These are phyloP conservation scores for Fusarium abutilonis DNA, from an alignment of 2,329 filamentous ascomycete genomes.

Conservation along the genomic window DNA sequence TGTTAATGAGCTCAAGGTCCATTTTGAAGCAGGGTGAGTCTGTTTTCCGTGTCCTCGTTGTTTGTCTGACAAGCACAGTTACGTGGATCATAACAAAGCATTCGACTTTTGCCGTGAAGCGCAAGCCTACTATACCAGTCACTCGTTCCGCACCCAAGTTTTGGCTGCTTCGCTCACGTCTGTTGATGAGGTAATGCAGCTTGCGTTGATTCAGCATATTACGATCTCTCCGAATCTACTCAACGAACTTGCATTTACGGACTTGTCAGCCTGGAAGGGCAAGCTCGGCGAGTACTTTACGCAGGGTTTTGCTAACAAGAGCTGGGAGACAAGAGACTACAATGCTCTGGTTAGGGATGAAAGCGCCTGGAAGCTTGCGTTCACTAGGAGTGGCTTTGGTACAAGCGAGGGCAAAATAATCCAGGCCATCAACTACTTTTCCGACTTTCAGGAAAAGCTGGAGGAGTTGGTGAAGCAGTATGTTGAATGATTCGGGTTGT, in stretches of 20 bases:
- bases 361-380: conserved; percentile 60
- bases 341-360: conserved; percentile 51
- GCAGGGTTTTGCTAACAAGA: conserved; percentile 45
- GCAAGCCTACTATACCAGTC: conserved; percentile 61
- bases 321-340: conserved; percentile 42
- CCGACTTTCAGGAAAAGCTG: conserved; percentile 63
- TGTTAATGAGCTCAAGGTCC: conserved; percentile 71
- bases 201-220: conserved; percentile 67
- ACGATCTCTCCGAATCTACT: conserved; percentile 67
- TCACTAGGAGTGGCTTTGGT: conserved; percentile 59
- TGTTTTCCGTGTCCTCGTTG: neutral
- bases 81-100: conserved; percentile 59
- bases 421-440: conserved; percentile 67
- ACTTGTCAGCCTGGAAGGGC: conserved; percentile 47
- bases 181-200: conserved; percentile 65
- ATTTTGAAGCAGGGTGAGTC: conserved; percentile 62
- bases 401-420: conserved; percentile 61
- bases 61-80: conserved; percentile 48
- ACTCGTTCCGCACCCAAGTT: conserved; percentile 58
- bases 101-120: conserved; percentile 61
- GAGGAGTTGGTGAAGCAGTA: conserved; percentile 53
- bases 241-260: conserved; percentile 54
- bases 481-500: conserved; percentile 5
- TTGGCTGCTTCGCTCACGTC: conserved; percentile 67
- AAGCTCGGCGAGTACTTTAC: conserved; percentile 47